Base-by-base conservation (phyloP, 495 filamentous ascomycete species). In the Penicillium bovifimosum region DNA sequence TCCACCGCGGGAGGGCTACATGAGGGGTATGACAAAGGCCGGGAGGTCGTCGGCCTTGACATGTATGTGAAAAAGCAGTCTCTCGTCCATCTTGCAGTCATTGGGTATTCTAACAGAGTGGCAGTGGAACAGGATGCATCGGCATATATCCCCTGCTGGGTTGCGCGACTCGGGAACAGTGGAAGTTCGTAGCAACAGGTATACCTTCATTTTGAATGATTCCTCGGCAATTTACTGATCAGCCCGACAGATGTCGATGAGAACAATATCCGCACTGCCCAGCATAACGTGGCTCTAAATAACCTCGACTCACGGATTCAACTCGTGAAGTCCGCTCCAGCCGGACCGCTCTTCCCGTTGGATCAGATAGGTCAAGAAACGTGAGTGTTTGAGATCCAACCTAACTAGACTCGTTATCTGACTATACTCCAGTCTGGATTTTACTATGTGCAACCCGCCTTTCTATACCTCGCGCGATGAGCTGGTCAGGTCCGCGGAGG, bases 381-480 rank as follows among this genome's bases (percentile, higher is more conserved):
- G 80, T 80, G 64, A 28, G 61, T 32, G 5, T 1, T 8, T 28
- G 1, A 8, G 5, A 13, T 6, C 5, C 24, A 0, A 10, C 14
- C 9, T 39, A 9, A 9, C 16, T 9, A 29, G 18, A 29, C n/a
- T 26, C 32, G 41, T n/a, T 40, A 40, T n/a, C 29, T 43, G 28
- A 59, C 13, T 7, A 14, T 24, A 17, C 13, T 44, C 3, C 46
- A 85, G 80, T 5, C 76, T 95, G 32, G 88, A 96, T 65, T 96
- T 97, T 62, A 85, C 81, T 41, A 95, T 96, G 83, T 91, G 85
- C 68, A 98, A 98, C 58, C 93, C 93, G 1, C 93, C 93, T 0
- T 98, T 98, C 71, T 96, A 96, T 72, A 59, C 77, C 17, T 91
- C 88, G 3, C 72, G 77, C 14, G 67, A 77, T 10, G 88, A 95